A percentile compares a stretch with the other conserved stretches of the same genome.
These are phyloP conservation scores for Atkinsonella hypoxylon DNA, from an alignment of 2,329 filamentous ascomycete genomes.

Conservation along the genomic window DNA sequence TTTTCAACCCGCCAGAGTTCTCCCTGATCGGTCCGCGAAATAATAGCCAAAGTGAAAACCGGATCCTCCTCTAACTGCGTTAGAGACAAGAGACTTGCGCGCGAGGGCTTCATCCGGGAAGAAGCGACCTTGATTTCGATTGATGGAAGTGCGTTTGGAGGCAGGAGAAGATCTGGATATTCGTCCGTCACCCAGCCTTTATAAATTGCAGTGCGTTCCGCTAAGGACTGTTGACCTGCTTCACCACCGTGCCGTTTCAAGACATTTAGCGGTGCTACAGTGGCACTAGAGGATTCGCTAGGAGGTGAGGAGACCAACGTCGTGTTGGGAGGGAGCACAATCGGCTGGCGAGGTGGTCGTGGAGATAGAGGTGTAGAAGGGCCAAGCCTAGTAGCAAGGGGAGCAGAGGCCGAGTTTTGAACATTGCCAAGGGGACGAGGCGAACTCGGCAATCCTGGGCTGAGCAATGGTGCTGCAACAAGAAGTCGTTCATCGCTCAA, in stretches of 20 bases:
- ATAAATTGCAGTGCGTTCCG: conserved; percentile 47
- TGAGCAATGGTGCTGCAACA: conserved; percentile 36
- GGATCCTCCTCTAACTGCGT: conserved; percentile 81
- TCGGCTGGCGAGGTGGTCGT: conserved; percentile 59
- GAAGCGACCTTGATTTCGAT: conserved; percentile 82
- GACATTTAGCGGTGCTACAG: conserved; percentile 3
- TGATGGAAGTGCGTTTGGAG: conserved; percentile 78
- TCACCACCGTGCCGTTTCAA: conserved; percentile 2
- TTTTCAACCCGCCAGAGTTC: conserved; percentile 96
- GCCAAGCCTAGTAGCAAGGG: conserved; percentile 47
- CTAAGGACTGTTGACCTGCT: conserved; percentile 12
- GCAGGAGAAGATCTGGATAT: conserved; percentile 72
- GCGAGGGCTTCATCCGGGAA: conserved; percentile 85
- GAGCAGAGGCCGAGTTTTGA: conserved; percentile 38
- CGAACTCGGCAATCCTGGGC: conserved; percentile 47
- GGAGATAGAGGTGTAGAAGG: conserved; percentile 52
- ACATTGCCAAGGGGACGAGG: conserved; percentile 45
- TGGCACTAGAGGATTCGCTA: conserved; percentile 4
- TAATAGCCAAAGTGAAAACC: conserved; percentile 82
- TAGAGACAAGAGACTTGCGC: conserved; percentile 70
- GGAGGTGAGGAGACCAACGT: conserved; percentile 43
- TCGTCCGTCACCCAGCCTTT: conserved; percentile 73
- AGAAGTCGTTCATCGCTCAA: conserved; percentile 23
- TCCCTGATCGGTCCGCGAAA: conserved; percentile 59
- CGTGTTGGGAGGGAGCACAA: conserved; percentile 59